A percentile compares a stretch with the other conserved stretches of the same genome.
These are phyloP conservation scores for Testicularia cyperi DNA, from an alignment of 1,284 basidiomycete species.

Conservation along the genomic window DNA sequence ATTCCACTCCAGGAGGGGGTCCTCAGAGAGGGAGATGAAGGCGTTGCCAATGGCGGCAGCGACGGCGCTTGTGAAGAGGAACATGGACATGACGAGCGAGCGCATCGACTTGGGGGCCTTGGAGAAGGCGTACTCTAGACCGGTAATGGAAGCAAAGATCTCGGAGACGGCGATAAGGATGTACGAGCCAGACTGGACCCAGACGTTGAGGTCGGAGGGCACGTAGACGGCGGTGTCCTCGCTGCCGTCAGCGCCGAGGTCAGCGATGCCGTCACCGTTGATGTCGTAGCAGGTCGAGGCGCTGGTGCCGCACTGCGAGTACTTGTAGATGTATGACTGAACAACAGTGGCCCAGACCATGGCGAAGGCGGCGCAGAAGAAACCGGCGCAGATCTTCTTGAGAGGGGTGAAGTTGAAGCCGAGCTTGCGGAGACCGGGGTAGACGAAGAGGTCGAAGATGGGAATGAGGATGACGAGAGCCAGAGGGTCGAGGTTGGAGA, in stretches of 20 bases:
- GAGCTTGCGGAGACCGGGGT: conserved; percentile 71
- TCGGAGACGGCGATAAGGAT: conserved; percentile 63
- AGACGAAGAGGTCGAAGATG: conserved; percentile 65
- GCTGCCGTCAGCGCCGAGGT: conserved; percentile 17
- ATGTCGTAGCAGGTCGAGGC: conserved; percentile 58
- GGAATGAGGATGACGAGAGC: conserved; percentile 62
- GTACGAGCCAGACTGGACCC: conserved; percentile 63
- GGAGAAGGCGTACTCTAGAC: conserved; percentile 80
- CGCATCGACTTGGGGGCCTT: conserved; percentile 64
- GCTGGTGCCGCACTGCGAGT: conserved; percentile 65
- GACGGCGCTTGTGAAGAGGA: conserved; percentile 72
- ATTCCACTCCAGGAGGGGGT: conserved; percentile 66
- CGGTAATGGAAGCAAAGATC: conserved; percentile 81
- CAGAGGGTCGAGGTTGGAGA: conserved; percentile 78
- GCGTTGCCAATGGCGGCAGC: conserved; percentile 64
- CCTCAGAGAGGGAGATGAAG: conserved; percentile 65
- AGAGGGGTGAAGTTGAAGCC: conserved; percentile 68
- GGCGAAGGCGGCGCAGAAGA: conserved; percentile 64
- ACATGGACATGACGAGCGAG: conserved; percentile 59
- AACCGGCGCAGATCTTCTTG: conserved; percentile 72
- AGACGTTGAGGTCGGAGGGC: conserved; percentile 56
- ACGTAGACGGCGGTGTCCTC: conserved; percentile 9
- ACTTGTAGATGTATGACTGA: conserved; percentile 64
- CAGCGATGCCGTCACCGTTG: conserved; percentile 32
- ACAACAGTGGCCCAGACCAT: conserved; percentile 71